Percentiles rank a stretch among this genome's conserved stretches.
phyloP scores from a whole-genome alignment of 768 basidiomycete genomes.

The Daedaleopsis nitida region DNA sequence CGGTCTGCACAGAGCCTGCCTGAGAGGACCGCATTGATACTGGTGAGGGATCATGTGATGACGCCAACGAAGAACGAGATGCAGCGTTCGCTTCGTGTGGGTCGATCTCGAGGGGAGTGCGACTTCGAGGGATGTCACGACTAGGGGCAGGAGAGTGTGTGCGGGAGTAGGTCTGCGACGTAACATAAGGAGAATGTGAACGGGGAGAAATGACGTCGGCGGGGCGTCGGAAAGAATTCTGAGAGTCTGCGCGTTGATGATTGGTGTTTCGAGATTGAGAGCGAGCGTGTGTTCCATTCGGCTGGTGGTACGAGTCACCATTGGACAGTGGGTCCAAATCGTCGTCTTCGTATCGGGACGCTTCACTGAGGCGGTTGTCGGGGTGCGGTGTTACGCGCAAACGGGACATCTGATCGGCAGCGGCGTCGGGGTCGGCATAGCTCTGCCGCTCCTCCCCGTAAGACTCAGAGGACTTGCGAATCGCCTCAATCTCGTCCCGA shows the following conservation, averaged over 20 bases:
- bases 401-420: slow-evolving; percentile 48
- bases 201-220: slow-evolving; percentile 10
- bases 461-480: slow-evolving; percentile 36
- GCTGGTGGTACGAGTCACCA: slow-evolving; percentile 13
- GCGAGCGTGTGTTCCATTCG: slow-evolving; percentile 17
- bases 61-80: slow-evolving; percentile 31
- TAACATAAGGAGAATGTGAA: slow-evolving; percentile 12
- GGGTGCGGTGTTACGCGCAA: slow-evolving; percentile 48
- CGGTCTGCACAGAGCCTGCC: slow-evolving; percentile 51
- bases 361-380: slow-evolving; percentile 56
- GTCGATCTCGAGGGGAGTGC: slow-evolving; percentile 28
- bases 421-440: slow-evolving; percentile 37
- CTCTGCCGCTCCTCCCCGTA: slow-evolving; percentile 21
- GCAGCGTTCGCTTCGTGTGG: slow-evolving; percentile 25
- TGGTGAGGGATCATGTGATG: slow-evolving; percentile 26
- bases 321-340: not conserved
- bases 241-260: slow-evolving; percentile 21
- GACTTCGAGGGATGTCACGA: slow-evolving; percentile 18
- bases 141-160: slow-evolving; percentile 19
- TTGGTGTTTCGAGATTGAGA: slow-evolving; percentile 10
- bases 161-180: slow-evolving; percentile 27
- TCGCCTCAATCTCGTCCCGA: slow-evolving; percentile 56
- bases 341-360: slow-evolving; percentile 51
- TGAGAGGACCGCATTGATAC: slow-evolving; percentile 40
- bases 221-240: slow-evolving; percentile 19